Base-by-base conservation (phyloP, 495 filamentous ascomycete species). In the Trichocladium antarcticum region DNA sequence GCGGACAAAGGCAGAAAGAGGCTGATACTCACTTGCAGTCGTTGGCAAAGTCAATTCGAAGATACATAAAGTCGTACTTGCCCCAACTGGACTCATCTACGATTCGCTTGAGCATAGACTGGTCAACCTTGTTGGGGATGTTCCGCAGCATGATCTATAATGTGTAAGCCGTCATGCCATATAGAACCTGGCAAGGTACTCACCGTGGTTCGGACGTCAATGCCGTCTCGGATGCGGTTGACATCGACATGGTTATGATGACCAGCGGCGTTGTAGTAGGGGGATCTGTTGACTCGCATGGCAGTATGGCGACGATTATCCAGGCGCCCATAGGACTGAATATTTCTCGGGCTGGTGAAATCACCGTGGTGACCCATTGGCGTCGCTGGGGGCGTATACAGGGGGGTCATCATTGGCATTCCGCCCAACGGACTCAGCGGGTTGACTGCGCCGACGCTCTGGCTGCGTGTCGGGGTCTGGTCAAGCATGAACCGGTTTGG, bases 121-220 rank as follows among this genome's bases (percentile, higher is more conserved):
- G 81, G 49, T 86, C 79, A 51, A 96, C 81, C 58, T 86, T 85
- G 66, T 94, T 95, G 5, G 92, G 92, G 45, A 97, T 92, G 59
- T 97, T 96, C 8, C 90, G 82, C 21, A 96, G 70, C 92, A 98
- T 98, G 49, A 98, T 82, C 87, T 93, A 53, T 8, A 34, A n/a
- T 0, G 9, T 9, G 54, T 61, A n/a, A 64, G 57, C 45, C 37
- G 32, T 5, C 2, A 20, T 29, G 12, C 11, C 15, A 6, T 12
- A 39, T 2, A 41, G n/a, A 21, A 40, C 37, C 21, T 21, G 11
- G n/a, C n/a, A 20, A 11, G 1, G 21, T 5, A 69, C 78, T 59
- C 68, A 87, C 84, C 0, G 84, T 87, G 12, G 82, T 88, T 17
- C 84, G 76, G 44, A 83, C 79, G 62, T 88, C 84, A 42, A 75